Percentiles rank a stretch among this genome's conserved stretches.
phyloP scores from a whole-genome alignment of 2,329 filamentous ascomycete species.

The Pseudogymnoascus sp. region DNA sequence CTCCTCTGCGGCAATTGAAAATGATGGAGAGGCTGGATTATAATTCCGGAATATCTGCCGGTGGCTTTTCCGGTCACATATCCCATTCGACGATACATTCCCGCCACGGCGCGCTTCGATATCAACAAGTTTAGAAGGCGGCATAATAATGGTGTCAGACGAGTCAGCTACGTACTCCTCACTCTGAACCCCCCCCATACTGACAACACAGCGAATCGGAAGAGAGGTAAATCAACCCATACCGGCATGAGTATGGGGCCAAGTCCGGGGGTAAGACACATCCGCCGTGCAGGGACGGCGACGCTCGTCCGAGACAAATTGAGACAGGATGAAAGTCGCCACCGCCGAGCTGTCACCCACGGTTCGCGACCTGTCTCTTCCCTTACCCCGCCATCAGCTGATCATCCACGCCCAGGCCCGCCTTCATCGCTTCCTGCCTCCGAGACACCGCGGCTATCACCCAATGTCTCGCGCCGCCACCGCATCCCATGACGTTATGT shows the following conservation, averaged over 20 bases:
- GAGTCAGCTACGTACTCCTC: not conserved
- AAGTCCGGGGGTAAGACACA: slow-evolving; percentile 3
- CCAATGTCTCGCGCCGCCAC: not conserved
- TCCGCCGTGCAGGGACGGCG: slow-evolving; percentile 2
- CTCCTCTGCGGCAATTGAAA: not conserved
- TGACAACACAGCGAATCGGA: not conserved
- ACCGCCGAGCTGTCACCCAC: not conserved
- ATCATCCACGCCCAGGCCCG: not conserved
- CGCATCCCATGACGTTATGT: not conserved
- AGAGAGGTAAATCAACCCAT: not conserved
- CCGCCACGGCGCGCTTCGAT: not conserved
- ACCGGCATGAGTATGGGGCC: not conserved
- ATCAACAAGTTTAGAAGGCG: not conserved
- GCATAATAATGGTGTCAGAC: slow-evolving; percentile 6
- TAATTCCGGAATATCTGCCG: not conserved
- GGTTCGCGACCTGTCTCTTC: not conserved
- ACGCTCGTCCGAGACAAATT: not conserved
- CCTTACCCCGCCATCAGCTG: not conserved
- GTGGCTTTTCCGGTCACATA: not conserved
- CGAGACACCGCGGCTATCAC: slow-evolving; percentile 4
- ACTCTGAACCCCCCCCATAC: not conserved
- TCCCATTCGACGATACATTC: not conserved
- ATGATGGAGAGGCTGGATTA: not conserved
- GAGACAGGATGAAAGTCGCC: not conserved
- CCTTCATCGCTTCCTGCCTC: not conserved